Evolutionary conservation across 2,329 filamentous ascomycete species (phyloP).

Genomic region (Myriosclerotinia scirpicola): DNA sequence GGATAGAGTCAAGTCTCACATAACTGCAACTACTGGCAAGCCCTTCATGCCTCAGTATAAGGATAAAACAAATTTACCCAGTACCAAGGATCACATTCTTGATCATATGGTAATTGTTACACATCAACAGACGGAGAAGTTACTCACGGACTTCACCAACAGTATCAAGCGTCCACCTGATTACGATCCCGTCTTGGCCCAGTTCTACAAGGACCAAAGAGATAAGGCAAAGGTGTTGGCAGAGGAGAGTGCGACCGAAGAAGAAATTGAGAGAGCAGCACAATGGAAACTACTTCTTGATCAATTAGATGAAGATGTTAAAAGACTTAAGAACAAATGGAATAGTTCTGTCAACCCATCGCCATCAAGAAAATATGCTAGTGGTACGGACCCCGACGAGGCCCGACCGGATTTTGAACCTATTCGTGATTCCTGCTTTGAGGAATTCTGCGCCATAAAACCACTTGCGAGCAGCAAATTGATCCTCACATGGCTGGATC

Average conservation of each 20-base stretch:
- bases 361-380: background rate
- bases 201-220: constrained; percentile 25
- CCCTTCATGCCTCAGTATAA: constrained; percentile 2
- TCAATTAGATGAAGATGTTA: background rate
- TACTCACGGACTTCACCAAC: constrained; percentile 36
- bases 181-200: constrained; percentile 35
- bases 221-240: constrained; percentile 27
- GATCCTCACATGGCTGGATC: constrained; percentile 28
- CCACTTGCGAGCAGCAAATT: constrained; percentile 30
- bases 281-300: constrained; percentile 26
- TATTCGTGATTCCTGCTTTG: constrained; percentile 26
- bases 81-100: constrained; percentile 52
- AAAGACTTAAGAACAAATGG: constrained; percentile 17
- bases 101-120: constrained; percentile 64
- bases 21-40: background rate
- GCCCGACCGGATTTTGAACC: constrained; percentile 15
- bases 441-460: constrained; percentile 32
- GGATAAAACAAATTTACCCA: background rate
- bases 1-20: constrained; percentile 28
- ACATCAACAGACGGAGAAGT: constrained; percentile 42
- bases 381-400: constrained; percentile 13
- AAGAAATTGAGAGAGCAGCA: background rate
- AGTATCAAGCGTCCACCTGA: constrained; percentile 22
- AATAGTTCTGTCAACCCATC: background rate
- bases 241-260: constrained; percentile 1